Evolutionary conservation across 192 early-diverging fungal species (phyloP), one percentile per base, ranked within the genome.

Genomic region (Chytriomyces sp.): DNA sequence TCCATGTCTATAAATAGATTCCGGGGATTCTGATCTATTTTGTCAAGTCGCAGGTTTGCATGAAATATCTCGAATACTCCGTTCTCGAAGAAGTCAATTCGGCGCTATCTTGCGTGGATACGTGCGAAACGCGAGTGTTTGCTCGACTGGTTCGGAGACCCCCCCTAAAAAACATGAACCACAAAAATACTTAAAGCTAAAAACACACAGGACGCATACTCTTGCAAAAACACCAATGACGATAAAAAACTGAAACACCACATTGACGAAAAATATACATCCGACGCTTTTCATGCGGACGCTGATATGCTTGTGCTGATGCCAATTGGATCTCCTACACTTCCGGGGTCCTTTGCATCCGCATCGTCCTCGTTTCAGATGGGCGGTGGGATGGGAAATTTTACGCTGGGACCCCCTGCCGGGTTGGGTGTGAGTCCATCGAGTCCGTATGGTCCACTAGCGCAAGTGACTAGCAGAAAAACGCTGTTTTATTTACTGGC

Each of bases 401-500:
- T 35, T 4, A 35, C 35, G 35, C 35, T 35, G 35, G 35, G 35
- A 35, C 35, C 35, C 35, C 35, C 35, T 35, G 35, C 35, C 20
- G 53, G 53, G 53, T n/a, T 57, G 53, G 53, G 53, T 20, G 53
- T 57, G 53, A 57, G 53, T 57, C 53, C 90, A 77, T 86, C 88
- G 48, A 94, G 93, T 26, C 94, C 95, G 64, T 95, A 94, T 87
- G 95, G 96, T n/a, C 92, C 94, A 13, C 82, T 98, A 72, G 88
- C 91, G n/a, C 73, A 73, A 63, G 67, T 68, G 45, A 20, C 95
- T 4, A 93, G 93, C 23, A 86, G 95, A 47, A 92, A 92, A 85
- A 95, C 94, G 6, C 86, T 98, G 48, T 98, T 98, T 80, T 97
- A 97, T 73, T 86, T 99, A 43, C 91, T 99, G 20, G 94, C 93